These are phyloP conservation scores for Chaetomium globosum DNA, from an alignment of 2,329 filamentous ascomycete genomes.

Conservation along the genomic window DNA sequence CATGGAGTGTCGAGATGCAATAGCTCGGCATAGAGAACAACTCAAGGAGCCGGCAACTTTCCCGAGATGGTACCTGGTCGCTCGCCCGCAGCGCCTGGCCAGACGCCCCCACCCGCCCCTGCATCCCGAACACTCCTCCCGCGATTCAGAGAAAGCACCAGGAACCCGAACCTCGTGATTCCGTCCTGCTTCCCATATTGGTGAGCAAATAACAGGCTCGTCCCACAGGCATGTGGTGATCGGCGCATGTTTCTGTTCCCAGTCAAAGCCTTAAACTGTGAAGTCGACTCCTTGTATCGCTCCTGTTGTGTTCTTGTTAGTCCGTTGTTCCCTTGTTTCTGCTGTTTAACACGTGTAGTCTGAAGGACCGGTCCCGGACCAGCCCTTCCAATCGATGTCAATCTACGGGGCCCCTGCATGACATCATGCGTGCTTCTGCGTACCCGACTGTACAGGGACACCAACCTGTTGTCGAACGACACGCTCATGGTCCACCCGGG, in stretches of 20 bases:
- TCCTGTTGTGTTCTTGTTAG: neutral
- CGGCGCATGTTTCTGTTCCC: neutral
- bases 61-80: constrained; percentile 3
- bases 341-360: neutral
- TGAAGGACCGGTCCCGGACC: constrained; percentile 2
- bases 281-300: neutral
- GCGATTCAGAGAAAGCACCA: neutral
- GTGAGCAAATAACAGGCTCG: neutral
- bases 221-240: neutral
- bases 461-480: neutral
- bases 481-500: neutral
- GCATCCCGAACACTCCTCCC: neutral
- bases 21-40: neutral
- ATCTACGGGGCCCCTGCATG: constrained; percentile 7
- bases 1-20: neutral
- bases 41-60: neutral
- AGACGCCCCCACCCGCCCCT: constrained; percentile 11
- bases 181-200: neutral
- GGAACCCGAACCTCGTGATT: constrained; percentile 1
- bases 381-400: constrained; percentile 1
- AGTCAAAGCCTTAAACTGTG: too few relatives aligned
- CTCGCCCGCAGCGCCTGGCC: neutral
- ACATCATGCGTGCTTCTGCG: constrained; percentile 16
- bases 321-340: neutral
- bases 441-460: neutral